Evolutionary conservation across 2,329 filamentous ascomycete species (phyloP).

Genomic region (Aspergillus fijiensis): DNA sequence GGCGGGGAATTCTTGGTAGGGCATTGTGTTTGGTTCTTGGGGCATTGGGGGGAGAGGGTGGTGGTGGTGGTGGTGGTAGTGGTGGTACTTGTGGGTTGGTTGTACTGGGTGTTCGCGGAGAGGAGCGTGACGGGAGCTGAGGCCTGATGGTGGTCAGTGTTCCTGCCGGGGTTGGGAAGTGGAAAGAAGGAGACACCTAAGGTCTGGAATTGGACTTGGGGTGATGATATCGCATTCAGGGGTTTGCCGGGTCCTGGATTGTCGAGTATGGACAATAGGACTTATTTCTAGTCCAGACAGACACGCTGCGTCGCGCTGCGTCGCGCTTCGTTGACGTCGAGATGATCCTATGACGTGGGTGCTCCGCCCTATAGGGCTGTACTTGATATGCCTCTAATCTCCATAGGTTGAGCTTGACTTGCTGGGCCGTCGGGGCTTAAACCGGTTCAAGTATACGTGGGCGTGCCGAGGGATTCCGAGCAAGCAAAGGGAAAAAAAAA

Average conservation of each 20-base stretch:
- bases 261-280: too few species aligned
- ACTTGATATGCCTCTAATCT: neutral
- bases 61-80: neutral
- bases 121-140: neutral
- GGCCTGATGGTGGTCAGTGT: neutral
- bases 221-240: neutral
- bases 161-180: neutral
- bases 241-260: neutral
- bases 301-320: too few species aligned
- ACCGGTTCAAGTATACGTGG: neutral
- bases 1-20: conserved; percentile 3
- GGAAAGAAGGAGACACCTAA: too few species aligned
- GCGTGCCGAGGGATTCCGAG: neutral
- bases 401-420: neutral
- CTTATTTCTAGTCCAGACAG: too few species aligned
- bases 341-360: neutral
- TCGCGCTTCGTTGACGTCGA: neutral
- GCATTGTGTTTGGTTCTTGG: neutral
- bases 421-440: neutral
- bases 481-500: neutral
- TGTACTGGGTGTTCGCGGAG: too few species aligned
- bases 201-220: too few species aligned
- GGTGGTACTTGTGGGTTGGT: too few species aligned
- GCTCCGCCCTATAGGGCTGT: neutral
- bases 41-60: too few species aligned